A percentile compares a stretch with the other conserved stretches of the same genome.
These are phyloP conservation scores for Xylaria sp. DNA, from an alignment of 2,329 filamentous ascomycete species.

Conservation along the genomic window DNA sequence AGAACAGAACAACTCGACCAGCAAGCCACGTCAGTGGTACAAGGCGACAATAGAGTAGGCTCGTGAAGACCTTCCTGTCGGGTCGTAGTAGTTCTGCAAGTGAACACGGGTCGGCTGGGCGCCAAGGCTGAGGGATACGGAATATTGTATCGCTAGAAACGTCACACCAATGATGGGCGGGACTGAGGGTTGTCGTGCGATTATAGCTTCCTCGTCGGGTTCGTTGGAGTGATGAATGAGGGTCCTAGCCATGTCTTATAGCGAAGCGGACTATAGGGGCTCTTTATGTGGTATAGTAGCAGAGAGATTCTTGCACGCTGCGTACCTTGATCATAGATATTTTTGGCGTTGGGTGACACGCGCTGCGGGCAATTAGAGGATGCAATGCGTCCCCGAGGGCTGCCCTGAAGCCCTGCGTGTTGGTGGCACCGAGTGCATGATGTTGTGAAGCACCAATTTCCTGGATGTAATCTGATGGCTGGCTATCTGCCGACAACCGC, in stretches of 20 bases:
- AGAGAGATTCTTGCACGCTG: not conserved
- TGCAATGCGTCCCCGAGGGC: conserved; percentile 5
- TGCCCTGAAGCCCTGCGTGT: conserved; percentile 18
- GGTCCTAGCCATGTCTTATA: not conserved
- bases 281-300: too few relatives aligned
- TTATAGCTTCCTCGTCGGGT: not conserved
- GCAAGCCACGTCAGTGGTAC: conserved; percentile 34
- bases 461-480: not conserved
- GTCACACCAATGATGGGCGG: conserved; percentile 13
- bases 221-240: not conserved
- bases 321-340: not conserved
- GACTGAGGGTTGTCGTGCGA: conserved; percentile 3
- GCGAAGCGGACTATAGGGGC: not conserved
- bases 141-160: conserved; percentile 29
- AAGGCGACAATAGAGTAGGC: conserved; percentile 24
- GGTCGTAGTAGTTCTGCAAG: conserved; percentile 35
- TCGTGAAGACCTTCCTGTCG: conserved; percentile 36
- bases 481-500: not conserved
- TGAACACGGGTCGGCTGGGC: conserved; percentile 31
- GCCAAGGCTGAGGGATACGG: conserved; percentile 35
- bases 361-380: conserved; percentile 4
- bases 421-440: conserved; percentile 16
- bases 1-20: conserved; percentile 4
- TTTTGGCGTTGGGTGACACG: conserved; percentile 16
- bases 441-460: conserved; percentile 15